phyloP scores from a whole-genome alignment of 1,284 basidiomycete genomes.

The Sanghuangporus baumii region DNA sequence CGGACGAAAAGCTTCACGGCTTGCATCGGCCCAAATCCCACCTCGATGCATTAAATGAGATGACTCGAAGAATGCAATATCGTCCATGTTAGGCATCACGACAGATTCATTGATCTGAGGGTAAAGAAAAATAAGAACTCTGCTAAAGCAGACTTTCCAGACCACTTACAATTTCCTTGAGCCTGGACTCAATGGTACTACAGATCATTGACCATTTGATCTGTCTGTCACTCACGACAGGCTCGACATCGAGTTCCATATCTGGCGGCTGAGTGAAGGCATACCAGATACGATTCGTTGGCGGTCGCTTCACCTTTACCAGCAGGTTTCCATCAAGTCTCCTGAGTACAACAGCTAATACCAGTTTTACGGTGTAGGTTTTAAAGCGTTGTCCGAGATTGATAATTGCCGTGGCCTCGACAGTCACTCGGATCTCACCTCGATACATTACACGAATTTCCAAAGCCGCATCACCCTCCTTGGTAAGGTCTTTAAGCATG shows the following conservation, averaged over 20 bases:
- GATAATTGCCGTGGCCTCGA: slow-evolving; percentile 85
- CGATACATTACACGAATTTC: slow-evolving; percentile 82
- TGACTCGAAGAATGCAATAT: slow-evolving; percentile 93
- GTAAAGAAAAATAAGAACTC: background rate
- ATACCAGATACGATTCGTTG: slow-evolving; percentile 95
- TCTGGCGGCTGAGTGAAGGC: slow-evolving; percentile 91
- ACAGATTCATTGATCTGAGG: slow-evolving; percentile 84
- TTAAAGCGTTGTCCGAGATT: slow-evolving; percentile 80
- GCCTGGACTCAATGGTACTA: slow-evolving; percentile 81
- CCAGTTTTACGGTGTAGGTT: slow-evolving; percentile 84
- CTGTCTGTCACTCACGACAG: slow-evolving; percentile 88
- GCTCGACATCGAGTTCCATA: slow-evolving; percentile 87
- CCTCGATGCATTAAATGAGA: slow-evolving; percentile 62
- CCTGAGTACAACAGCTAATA: slow-evolving; percentile 81
- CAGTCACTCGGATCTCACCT: slow-evolving; percentile 84
- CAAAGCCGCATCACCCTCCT: slow-evolving; percentile 86
- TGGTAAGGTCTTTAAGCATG: slow-evolving; percentile 94
- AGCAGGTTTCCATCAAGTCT: slow-evolving; percentile 89
- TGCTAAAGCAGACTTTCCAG: background rate
- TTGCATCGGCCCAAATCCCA: slow-evolving; percentile 86
- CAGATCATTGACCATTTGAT: slow-evolving; percentile 92
- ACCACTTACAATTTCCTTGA: slow-evolving; percentile 80
- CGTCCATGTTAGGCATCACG: slow-evolving; percentile 97
- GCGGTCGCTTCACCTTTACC: slow-evolving; percentile 91
- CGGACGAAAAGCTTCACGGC: slow-evolving; percentile 29